phyloP scores from a whole-genome alignment of 495 filamentous ascomycete genomes.

The Tricharina praecox region DNA sequence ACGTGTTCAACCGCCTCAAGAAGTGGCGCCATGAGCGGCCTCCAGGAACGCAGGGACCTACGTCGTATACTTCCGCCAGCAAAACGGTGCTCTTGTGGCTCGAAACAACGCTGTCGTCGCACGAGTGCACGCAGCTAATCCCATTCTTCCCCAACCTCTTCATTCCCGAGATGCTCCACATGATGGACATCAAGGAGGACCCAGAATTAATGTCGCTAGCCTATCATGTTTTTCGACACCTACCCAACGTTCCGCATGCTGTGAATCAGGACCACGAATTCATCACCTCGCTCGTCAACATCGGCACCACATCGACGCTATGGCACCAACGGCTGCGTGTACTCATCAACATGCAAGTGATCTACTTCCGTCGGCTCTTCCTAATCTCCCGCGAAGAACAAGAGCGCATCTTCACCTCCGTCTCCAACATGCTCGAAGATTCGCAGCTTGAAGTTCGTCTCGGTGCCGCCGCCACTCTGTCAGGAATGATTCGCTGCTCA shows the following conservation, averaged over 20 bases:
- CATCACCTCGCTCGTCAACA: conserved; percentile 68
- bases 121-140: conserved; percentile 82
- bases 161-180: conserved; percentile 81
- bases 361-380: conserved; percentile 96
- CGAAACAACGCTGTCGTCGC: conserved; percentile 72
- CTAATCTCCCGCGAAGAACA: conserved; percentile 64
- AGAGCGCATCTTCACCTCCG: conserved; percentile 67
- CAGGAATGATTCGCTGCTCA: conserved; percentile 98
- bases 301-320: conserved; percentile 67
- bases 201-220: conserved; percentile 85
- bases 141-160: conserved; percentile 82
- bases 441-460: conserved; percentile 83
- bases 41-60: conserved; percentile 81
- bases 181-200: conserved; percentile 99
- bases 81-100: conserved; percentile 95
- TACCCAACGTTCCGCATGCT: conserved; percentile 89
- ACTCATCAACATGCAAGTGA: conserved; percentile 96
- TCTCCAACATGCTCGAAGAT: conserved; percentile 86
- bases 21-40: conserved; percentile 69
- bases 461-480: conserved; percentile 78
- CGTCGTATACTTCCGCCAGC: conserved; percentile 84
- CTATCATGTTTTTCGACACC: conserved; percentile 92
- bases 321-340: conserved; percentile 97
- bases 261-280: conserved; percentile 69
- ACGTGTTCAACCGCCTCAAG: conserved; percentile 68